Base-by-base conservation (phyloP, 768 basidiomycete species). In the Cytidiella melzeri region DNA sequence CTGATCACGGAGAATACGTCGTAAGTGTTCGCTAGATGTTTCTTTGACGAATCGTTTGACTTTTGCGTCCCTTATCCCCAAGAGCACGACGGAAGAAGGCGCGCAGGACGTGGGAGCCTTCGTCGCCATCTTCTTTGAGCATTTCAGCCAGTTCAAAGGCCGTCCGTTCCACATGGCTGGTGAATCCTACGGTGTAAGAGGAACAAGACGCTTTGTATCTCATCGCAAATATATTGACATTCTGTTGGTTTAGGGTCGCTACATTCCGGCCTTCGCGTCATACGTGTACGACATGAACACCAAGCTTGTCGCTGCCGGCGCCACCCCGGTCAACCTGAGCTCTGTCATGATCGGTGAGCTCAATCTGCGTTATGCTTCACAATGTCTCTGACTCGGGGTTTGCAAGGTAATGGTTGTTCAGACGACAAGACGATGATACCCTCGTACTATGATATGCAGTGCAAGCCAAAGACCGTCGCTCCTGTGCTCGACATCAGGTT, bases 21-120 rank as follows among this genome's bases (percentile, higher is more conserved):
- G 79, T 78, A 61, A 38, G 74, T 59, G 15, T 61, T 10, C n/a
- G n/a, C n/a, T n/a, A n/a, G n/a, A n/a, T n/a, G n/a, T n/a, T n/a
- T n/a, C n/a, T n/a, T n/a, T n/a, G n/a, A n/a, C n/a, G n/a, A n/a
- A n/a, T n/a, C n/a, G n/a, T 24, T 19, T 36, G 15, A 27, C 18
- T 47, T 51, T 23, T 63, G 15, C 77, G 0, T 74, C 81, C n/a
- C n/a, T n/a, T n/a, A n/a, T n/a, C n/a, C n/a, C n/a, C n/a, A 15
- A 48, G 80, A 69, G 73, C 39, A 83, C 75, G 4, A 77, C 82
- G 0, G 81, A 84, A 58, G 78, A 83, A 39, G 83, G 80, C 6
- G 80, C 83, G 0, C 70, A 73, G 47, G 83, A 87, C 56, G 76
- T 87, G 4, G 83, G 83, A 0, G 75, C 78, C 0, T 87, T 87